These are phyloP conservation scores for Dothistroma pini DNA, from an alignment of 2,329 filamentous ascomycete genomes.

Conservation along the genomic window DNA sequence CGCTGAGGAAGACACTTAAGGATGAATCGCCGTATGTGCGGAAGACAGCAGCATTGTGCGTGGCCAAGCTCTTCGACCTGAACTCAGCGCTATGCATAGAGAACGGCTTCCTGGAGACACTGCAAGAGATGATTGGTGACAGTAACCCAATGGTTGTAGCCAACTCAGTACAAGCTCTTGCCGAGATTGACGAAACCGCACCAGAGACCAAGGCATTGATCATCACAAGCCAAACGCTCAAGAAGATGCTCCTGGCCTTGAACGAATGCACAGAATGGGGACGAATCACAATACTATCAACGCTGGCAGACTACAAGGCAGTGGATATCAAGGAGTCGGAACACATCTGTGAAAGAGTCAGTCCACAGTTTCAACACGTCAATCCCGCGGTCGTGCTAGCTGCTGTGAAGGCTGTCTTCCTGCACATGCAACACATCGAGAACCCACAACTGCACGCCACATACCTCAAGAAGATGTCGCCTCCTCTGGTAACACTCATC, in stretches of 20 bases:
- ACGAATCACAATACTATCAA: conserved; percentile 85
- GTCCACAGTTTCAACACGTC: conserved; percentile 96
- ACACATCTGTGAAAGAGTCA: conserved; percentile 94
- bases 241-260: conserved; percentile 93
- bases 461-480: conserved; percentile 98
- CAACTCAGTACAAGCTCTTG: conserved; percentile 90
- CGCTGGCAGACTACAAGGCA: conserved; percentile 81
- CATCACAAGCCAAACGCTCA: conserved; percentile 76
- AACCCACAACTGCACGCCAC: conserved; percentile 73
- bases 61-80: conserved; percentile 95
- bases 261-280: conserved; percentile 99
- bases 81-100: conserved; percentile 91
- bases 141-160: conserved; percentile 99
- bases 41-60: conserved; percentile 96
- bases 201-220: conserved; percentile 85
- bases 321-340: conserved; percentile 92
- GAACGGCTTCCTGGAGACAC: conserved; percentile 88
- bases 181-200: conserved; percentile 84
- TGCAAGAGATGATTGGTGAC: conserved; percentile 95
- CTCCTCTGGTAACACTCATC: conserved; percentile 89
- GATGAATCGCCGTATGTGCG: conserved; percentile 98
- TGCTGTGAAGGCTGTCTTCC: conserved; percentile 96
- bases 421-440: conserved; percentile 80
- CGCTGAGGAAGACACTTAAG: conserved; percentile 87
- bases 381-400: conserved; percentile 95